Base-by-base conservation (phyloP, 768 basidiomycete genomes). In the Agaricus sinodeliciosus region DNA sequence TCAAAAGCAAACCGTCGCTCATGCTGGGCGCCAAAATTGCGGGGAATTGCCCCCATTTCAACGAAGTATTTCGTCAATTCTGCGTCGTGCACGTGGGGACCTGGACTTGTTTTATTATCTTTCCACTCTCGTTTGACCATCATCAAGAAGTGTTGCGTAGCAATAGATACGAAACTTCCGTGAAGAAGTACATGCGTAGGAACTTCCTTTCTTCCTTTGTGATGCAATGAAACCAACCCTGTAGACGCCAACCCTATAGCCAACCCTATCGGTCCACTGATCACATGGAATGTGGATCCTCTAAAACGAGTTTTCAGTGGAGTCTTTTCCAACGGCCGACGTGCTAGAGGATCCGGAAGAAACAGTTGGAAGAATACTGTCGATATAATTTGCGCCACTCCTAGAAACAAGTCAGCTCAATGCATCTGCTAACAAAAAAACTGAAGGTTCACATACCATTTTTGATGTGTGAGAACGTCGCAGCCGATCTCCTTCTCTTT, bases 381-480 rank as follows among this genome's bases (percentile, higher is more conserved):
- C 92, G 54, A 93, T 82, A 67, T 94, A 95, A 62, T 87, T 88
- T 19, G 92, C 92, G 34, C 93, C 92, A 57, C 90, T 92, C 87
- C 87, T 90, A 60, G 6, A 59, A 36, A 41, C 48, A 40, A 9
- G 45, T 48, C 19, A 43, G 37, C 43, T 36, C 16, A 55, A 35
- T 37, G 39, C 44, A 12, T 43, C 11, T 43, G 44, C 26, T 37
- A 22, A 47, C 16, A 42, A 43, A 42, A 43, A 11, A 11, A 11
- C 11, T 68, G 18, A 42, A 54, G 8, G 26, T 27, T 35, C 44
- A 37, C 77, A 53, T 37, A 84, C 92, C 93, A 96, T 77, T 93
- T 94, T 71, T 95, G 92, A 67, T 95, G 92, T 2, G 89, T 95
- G 43, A 94, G 72, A 28, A 95, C 91, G 65, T 95, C 92, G 55